Evolutionary conservation across 2,329 filamentous ascomycete species (phyloP), one percentile per base, ranked within the genome.

Genomic region (Aspergillus sp.): DNA sequence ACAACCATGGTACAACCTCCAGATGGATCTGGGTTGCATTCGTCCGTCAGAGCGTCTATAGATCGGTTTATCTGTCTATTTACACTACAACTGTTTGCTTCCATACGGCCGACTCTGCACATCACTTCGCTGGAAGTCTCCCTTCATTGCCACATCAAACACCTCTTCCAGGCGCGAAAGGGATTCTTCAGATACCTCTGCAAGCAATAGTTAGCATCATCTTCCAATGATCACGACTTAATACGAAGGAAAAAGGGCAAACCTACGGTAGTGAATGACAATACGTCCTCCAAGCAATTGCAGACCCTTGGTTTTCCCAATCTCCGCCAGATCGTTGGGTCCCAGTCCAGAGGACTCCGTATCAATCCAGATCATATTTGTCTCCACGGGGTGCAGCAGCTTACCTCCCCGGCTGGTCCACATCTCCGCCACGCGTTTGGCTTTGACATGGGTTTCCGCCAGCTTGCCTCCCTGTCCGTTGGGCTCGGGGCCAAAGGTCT

Each of bases 341-440:
- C 76, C 73, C 29, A 86, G 68, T 0, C 82, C 81, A 10, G 82
- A 81, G 1, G 80, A 79, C 25, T 84, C 80, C 14, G 94, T 75
- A 68, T 95, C 87, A 53, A 95, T 65, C 90, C 89, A 96, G 31
- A 90, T 84, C 89, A 96, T 95, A 73, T 96, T 96, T n/a, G 91
- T 95, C 66, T 96, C 86, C 1, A 88, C 86, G 0, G 88, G 87
- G 54, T 86, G 78, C 17, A 79, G 71, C 52, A 91, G 72, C 71
- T 81, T 83, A 1, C 90, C 91, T 4, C 90, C 90, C 47, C 86
- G 76, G 14, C 73, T 74, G 4, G 77, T 81, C 91, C 91, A 96
- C 58, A 88, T 70, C 29, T 77, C 73, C 21, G 80, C 84, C 20
- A 92, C 77, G 60, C 76, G 76, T 68, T 81, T 81, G 2, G 89